Percentiles rank a stretch among this genome's conserved stretches.
Evolutionary conservation across 164 flowering plant species (phyloP).

Genomic region (Liriodendron chinense): DNA sequence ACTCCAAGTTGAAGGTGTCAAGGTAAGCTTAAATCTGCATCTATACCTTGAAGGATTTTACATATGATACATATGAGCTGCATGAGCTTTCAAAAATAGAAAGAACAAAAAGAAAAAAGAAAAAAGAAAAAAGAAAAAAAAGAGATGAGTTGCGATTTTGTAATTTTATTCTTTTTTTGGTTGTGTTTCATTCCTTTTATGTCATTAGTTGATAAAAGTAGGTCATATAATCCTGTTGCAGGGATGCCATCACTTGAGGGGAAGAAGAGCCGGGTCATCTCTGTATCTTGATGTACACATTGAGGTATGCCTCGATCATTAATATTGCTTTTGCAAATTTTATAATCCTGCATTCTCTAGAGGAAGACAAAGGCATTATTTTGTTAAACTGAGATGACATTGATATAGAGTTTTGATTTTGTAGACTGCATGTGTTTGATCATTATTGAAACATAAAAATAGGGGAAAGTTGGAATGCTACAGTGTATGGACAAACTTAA

Average conservation of each 20-base stretch:
- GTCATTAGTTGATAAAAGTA: neutral
- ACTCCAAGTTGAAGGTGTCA: slow-evolving; percentile 73
- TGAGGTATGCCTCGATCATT: slow-evolving; percentile 41
- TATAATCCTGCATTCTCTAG: no score
- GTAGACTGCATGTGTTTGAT: no score
- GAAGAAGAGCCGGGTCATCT: slow-evolving; percentile 91
- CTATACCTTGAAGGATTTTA: neutral
- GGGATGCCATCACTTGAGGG: slow-evolving; percentile 89
- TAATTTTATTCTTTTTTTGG: no score
- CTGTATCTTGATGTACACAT: slow-evolving; percentile 90
- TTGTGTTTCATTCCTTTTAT: neutral
- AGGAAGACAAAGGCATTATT: no score
- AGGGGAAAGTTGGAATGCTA: neutral
- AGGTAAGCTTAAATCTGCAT: slow-evolving; percentile 36
- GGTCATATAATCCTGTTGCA: slow-evolving; percentile 16
- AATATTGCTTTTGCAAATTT: neutral
- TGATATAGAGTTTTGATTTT: no score
- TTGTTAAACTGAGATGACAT: no score
- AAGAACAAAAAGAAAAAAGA: neutral
- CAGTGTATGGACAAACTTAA: neutral
- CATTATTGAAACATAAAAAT: neutral
- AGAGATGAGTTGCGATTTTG: no score
- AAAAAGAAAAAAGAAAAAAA: no score
- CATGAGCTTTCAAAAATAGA: neutral
- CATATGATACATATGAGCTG: no score